Evolutionary conservation across 75 land plant species (phyloP), one percentile per base, ranked within the genome.

Genomic region (Pinus tabuliformis): DNA sequence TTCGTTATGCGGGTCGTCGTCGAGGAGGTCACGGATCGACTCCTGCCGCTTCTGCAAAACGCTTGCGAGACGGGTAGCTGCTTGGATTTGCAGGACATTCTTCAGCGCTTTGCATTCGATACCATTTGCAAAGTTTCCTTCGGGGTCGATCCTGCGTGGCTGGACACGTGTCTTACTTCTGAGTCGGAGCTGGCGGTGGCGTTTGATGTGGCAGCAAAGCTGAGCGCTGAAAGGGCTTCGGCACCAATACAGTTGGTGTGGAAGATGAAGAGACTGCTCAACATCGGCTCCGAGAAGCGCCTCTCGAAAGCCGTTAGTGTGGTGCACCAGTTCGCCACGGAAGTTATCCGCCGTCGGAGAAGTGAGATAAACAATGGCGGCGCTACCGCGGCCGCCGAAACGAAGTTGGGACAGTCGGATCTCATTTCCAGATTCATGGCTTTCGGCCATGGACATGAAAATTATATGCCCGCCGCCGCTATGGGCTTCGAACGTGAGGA

Each of bases 401-500:
- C 36, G 4, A 36, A 21, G 9, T 17, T 61, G 14, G 58, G 59
- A 3, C 21, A 71, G 22, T 54, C 30, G 7, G 95, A 92, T 54
- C 83, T 92, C 18, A 77, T 92, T 13, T 88, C 95, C 1, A 56
- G 92, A 58, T 88, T 90, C 87, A 70, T 88, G 81, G 72, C 66
- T 18, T 42, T 20, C 61, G 56, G 14, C 13, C 26, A 22, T 20
- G 56, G 28, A 13, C n/a, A 28, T 45, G 49, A 0, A 6, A 0
- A 45, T 45, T 6, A 45, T 45, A 45, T 45, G 9, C 49, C 52
- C 52, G 8, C 60, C 6, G 58, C 73, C 28, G 20, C 16, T 17
- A 72, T 21, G 57, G 73, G 57, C 57, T 6, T 49, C 73, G 49
- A 22, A 0, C 57, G 14, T 0, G 62, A 78, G 11, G 62, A 59